Percentiles rank a stretch among this genome's conserved stretches.
phyloP scores from a whole-genome alignment of 164 flowering plant genomes.

The Nymphaea colorata region DNA sequence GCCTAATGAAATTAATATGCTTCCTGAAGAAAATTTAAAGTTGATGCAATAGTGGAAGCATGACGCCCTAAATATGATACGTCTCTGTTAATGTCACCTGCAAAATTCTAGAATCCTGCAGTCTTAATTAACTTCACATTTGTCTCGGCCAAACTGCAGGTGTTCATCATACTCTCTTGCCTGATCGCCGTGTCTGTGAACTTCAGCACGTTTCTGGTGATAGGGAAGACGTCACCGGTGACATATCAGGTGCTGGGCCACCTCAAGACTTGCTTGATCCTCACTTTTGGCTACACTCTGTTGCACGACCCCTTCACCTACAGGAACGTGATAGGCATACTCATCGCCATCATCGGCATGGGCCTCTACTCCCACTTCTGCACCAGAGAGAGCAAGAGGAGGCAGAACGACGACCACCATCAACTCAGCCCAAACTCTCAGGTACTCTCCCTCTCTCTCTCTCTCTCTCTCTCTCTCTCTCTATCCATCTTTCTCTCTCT shows the following conservation, averaged over 20 bases:
- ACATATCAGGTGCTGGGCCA: slow-evolving; percentile 98
- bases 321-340: slow-evolving; percentile 78
- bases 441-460: slow-evolving; percentile 13
- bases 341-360: slow-evolving; percentile 76
- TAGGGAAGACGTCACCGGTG: slow-evolving; percentile 95
- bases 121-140: no score
- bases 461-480: slow-evolving; percentile 5
- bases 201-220: slow-evolving; percentile 90
- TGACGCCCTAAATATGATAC: no score
- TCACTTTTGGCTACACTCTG: slow-evolving; percentile 77
- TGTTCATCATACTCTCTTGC: slow-evolving; percentile 73
- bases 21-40: no score
- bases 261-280: slow-evolving; percentile 88
- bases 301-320: slow-evolving; percentile 83
- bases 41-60: no score
- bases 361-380: slow-evolving; percentile 81
- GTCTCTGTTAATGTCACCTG: no score
- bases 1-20: no score
- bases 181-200: slow-evolving; percentile 82
- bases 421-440: slow-evolving; percentile 13
- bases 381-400: slow-evolving; percentile 46
- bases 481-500: neutral
- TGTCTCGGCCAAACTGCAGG: slow-evolving; percentile 27
- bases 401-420: slow-evolving; percentile 14
- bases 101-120: no score